These are phyloP conservation scores for Aspergillus viridinutans DNA, from an alignment of 2,329 filamentous ascomycete genomes.

Conservation along the genomic window DNA sequence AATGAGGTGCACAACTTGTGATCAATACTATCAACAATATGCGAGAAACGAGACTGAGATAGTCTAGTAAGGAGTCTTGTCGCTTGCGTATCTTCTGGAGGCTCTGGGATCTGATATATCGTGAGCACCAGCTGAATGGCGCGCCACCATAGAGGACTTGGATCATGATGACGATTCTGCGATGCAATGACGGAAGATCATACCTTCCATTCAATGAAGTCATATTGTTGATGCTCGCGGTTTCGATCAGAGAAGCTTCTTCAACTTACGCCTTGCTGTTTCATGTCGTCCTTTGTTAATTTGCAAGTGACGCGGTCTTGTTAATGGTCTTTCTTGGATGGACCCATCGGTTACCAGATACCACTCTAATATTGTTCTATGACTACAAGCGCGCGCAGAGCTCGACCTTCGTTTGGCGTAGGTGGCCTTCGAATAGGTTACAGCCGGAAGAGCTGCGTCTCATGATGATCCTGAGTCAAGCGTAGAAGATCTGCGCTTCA, in stretches of 20 bases:
- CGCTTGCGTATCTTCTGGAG: neutral
- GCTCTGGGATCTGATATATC: neutral
- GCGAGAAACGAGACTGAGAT: neutral
- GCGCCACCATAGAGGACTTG: neutral
- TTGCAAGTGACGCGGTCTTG: neutral
- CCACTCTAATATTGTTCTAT: too few relatives aligned
- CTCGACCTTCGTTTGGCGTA: too few relatives aligned
- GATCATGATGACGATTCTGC: conserved; percentile 1
- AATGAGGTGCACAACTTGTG: neutral
- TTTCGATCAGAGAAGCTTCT: neutral
- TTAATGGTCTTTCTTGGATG: too few relatives aligned
- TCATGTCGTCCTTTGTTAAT: neutral
- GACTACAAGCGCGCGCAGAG: too few relatives aligned
- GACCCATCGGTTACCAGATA: too few relatives aligned
- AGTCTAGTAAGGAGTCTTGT: neutral
- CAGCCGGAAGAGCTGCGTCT: too few relatives aligned
- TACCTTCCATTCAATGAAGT: neutral
- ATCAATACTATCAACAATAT: neutral
- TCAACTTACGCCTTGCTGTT: conserved; percentile 4
- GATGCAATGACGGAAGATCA: neutral
- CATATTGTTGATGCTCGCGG: neutral
- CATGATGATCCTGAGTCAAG: too few relatives aligned
- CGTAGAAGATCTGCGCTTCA: too few relatives aligned
- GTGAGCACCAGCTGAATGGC: neutral
- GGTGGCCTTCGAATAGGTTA: too few relatives aligned